Evolutionary conservation across 1,139 yeast species (phyloP).

Genomic region (Debaryomyces sp.): DNA sequence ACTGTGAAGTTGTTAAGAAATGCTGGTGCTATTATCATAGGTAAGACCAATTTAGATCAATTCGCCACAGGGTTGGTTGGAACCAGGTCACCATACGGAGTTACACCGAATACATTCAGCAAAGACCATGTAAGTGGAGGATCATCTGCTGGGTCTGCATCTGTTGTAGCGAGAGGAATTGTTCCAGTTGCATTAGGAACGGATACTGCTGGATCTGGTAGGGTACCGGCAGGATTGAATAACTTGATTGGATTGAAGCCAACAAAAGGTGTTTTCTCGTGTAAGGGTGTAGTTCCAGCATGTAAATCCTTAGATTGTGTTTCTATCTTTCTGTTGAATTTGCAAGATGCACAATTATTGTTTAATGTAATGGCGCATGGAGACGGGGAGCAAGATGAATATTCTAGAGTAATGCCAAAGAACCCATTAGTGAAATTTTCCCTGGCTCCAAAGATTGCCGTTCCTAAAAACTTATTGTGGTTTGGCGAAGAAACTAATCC

Average conservation of each 20-base stretch:
- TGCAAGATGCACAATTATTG: constrained; percentile 80
- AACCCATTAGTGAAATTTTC: constrained; percentile 65
- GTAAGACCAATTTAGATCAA: constrained; percentile 93
- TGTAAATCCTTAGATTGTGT: constrained; percentile 94
- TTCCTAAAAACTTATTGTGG: constrained; percentile 76
- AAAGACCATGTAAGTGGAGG: constrained; percentile 87
- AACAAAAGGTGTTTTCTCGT: constrained; percentile 82
- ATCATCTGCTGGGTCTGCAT: constrained; percentile 94
- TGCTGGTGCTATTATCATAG: constrained; percentile 89
- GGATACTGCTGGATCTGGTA: constrained; percentile 96
- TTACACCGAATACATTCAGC: constrained; percentile 77
- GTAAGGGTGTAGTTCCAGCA: constrained; percentile 94
- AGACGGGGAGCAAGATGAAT: constrained; percentile 73
- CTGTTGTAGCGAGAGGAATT: constrained; percentile 83
- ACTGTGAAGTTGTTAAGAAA: constrained; percentile 68
- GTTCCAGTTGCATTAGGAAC: constrained; percentile 92
- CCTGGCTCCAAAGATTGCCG: constrained; percentile 64
- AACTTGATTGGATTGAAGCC: constrained; percentile 94
- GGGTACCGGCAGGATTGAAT: constrained; percentile 97
- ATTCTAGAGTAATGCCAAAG: constrained; percentile 72
- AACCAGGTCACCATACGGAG: constrained; percentile 90
- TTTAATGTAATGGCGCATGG: constrained; percentile 71
- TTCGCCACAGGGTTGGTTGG: constrained; percentile 98
- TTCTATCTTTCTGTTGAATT: constrained; percentile 74
- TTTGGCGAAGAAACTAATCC: constrained; percentile 81